phyloP scores from a whole-genome alignment of 345 rosid genomes.

The Cardamine chenopodiifolia region DNA sequence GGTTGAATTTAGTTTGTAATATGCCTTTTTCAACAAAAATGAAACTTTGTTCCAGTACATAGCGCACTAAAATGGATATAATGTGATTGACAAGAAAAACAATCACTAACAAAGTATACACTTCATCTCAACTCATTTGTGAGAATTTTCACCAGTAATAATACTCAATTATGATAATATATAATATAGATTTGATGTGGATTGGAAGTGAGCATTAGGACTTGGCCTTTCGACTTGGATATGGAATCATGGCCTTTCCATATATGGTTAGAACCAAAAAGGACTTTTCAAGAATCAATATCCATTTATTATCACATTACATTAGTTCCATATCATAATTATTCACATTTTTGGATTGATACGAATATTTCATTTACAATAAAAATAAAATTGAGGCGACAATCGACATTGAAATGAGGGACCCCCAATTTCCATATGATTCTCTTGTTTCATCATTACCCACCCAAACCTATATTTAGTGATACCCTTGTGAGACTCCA shows the following conservation, averaged over 20 bases:
- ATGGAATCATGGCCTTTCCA: conserved; percentile 39
- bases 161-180: conserved; percentile 18
- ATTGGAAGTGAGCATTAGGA: conserved; percentile 24
- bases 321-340: conserved; percentile 24
- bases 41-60: background rate
- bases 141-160: background rate
- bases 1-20: background rate
- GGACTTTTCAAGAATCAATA: conserved; percentile 32
- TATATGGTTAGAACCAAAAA: conserved; percentile 33
- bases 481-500: conserved; percentile 42
- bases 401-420: conserved; percentile 42
- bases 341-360: conserved; percentile 37
- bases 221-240: conserved; percentile 38
- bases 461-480: conserved; percentile 39
- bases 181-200: conserved; percentile 4
- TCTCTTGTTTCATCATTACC: conserved; percentile 44
- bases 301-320: conserved; percentile 24
- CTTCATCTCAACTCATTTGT: background rate
- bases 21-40: background rate
- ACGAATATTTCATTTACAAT: conserved; percentile 24
- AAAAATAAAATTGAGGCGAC: conserved; percentile 21
- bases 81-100: conserved; percentile 12
- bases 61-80: background rate
- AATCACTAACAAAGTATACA: conserved; percentile 14
- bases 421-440: conserved; percentile 37